These are phyloP conservation scores for Rhododendron molle DNA, from an alignment of 148 eudicot species.

Conservation along the genomic window DNA sequence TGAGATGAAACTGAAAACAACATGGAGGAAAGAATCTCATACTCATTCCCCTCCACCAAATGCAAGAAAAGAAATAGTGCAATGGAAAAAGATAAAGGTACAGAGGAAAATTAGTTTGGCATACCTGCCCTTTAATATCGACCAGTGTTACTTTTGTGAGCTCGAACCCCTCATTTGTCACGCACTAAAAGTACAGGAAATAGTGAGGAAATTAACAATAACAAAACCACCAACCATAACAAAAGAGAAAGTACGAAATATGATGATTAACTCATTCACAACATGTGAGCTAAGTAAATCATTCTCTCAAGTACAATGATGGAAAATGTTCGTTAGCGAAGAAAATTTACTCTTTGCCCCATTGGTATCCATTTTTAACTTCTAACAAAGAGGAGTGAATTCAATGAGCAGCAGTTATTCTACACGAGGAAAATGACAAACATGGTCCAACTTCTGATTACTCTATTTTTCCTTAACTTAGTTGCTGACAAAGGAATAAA, in stretches of 20 bases:
- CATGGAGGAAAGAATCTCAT: not conserved
- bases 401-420: not conserved
- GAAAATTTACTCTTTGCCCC: not conserved
- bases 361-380: not conserved
- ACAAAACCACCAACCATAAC: not conserved
- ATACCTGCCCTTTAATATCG: slow-evolving; percentile 81
- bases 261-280: not conserved
- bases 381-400: not conserved
- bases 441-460: not conserved
- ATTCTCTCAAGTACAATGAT: not conserved
- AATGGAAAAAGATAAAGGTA: not conserved
- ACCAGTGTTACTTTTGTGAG: slow-evolving; percentile 87
- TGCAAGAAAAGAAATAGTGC: not conserved
- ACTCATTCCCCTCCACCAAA: slow-evolving; percentile 3
- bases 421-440: not conserved
- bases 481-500: not conserved
- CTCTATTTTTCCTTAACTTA: not conserved
- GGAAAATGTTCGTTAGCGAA: not conserved
- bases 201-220: not conserved
- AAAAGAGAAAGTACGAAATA: not conserved
- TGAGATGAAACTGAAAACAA: slow-evolving; percentile 2
- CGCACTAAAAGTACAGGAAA: slow-evolving; percentile 41
- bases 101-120: slow-evolving; percentile 11
- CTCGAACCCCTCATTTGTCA: slow-evolving; percentile 84
- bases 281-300: not conserved